Evolutionary conservation across 2,329 filamentous ascomycete species (phyloP).

Genomic region (Harringtonia aguacate): DNA sequence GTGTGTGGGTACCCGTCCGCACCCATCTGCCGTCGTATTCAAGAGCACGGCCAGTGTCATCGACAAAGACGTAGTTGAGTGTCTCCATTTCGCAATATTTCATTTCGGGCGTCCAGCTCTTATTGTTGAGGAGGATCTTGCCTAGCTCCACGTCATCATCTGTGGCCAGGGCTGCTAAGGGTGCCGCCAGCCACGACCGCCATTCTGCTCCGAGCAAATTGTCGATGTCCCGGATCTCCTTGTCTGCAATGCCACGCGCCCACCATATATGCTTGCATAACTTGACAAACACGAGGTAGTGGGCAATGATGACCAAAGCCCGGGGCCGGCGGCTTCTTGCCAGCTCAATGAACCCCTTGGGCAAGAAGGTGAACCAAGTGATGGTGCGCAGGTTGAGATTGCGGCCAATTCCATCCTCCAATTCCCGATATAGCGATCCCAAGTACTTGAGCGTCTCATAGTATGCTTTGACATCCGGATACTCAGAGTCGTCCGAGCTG

Average conservation of each 20-base stretch:
- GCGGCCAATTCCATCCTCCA: constrained; percentile 29
- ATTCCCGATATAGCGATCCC: constrained; percentile 39
- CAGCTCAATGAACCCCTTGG: constrained; percentile 31
- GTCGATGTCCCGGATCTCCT: constrained; percentile 33
- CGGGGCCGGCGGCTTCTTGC: constrained; percentile 29
- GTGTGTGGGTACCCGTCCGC: background rate
- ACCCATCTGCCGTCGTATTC: constrained; percentile 1
- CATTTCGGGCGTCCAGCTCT: constrained; percentile 25
- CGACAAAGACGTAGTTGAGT: background rate
- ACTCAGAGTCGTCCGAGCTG: constrained; percentile 29
- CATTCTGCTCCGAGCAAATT: constrained; percentile 28
- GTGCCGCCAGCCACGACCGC: constrained; percentile 29
- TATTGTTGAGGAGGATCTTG: constrained; percentile 32
- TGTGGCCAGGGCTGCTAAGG: constrained; percentile 24
- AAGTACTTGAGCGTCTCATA: constrained; percentile 36
- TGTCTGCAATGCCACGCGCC: constrained; percentile 33
- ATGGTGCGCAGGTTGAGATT: constrained; percentile 38
- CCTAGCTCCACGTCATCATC: constrained; percentile 21
- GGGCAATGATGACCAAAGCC: constrained; percentile 39
- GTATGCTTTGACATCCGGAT: constrained; percentile 27
- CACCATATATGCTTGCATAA: constrained; percentile 35
- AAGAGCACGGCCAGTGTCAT: constrained; percentile 6
- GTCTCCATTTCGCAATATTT: background rate
- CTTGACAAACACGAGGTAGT: constrained; percentile 42
- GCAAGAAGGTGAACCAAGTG: constrained; percentile 42